phyloP scores from a whole-genome alignment of 352 stramenopile species.

The Globisporangium rhizosaccharum region DNA sequence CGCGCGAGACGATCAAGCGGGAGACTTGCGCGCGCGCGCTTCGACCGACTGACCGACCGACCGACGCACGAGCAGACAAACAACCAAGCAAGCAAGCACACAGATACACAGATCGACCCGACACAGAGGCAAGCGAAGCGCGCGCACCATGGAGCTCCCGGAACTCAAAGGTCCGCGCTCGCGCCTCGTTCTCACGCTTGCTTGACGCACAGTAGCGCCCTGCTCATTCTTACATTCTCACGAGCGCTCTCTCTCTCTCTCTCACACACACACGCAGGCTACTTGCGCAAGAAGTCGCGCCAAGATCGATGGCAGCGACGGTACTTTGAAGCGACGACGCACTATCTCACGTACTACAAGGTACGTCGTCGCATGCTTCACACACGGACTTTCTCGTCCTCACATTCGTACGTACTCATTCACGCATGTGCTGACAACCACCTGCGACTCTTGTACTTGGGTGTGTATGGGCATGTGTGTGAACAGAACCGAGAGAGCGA shows the following conservation, averaged over 20 bases:
- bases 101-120: background rate
- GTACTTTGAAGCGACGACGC: conserved; percentile 98
- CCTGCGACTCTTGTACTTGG: background rate
- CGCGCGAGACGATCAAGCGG: too few relatives aligned
- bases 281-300: conserved; percentile 91
- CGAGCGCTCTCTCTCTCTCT: background rate
- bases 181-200: background rate
- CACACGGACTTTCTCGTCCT: background rate
- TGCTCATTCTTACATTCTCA: background rate
- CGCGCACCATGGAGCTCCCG: conserved; percentile 54
- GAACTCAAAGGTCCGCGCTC: conserved; percentile 68
- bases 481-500: conserved; percentile 74
- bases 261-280: conserved; percentile 41
- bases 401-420: background rate
- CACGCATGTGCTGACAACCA: too few relatives aligned
- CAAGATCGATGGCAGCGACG: conserved; percentile 93
- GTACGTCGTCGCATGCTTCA: conserved; percentile 19
- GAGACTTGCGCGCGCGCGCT: too few relatives aligned
- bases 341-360: conserved; percentile 99
- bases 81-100: background rate
- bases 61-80: background rate
- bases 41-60: background rate
- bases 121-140: background rate
- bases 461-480: too few relatives aligned
- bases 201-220: background rate